Evolutionary conservation across 352 stramenopile genomes (phyloP), one percentile per base, ranked within the genome.

Genomic region (Pythium vanterpoolii): DNA sequence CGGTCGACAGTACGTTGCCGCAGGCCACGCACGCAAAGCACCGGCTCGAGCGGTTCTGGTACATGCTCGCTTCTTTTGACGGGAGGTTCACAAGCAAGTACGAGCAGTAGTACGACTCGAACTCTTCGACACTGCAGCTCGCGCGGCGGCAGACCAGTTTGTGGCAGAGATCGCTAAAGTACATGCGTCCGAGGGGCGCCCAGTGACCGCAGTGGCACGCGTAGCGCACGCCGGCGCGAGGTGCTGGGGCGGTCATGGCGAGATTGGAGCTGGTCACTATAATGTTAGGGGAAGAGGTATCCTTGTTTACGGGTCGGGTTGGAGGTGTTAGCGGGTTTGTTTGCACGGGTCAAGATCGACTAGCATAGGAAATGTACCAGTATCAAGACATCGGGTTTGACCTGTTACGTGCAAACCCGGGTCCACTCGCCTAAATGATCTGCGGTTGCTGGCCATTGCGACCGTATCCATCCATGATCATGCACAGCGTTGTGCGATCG

Each of bases 71-170:
- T 56, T 96, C 87, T 49, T 94, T 95, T 13, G 87, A 95, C 27
- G 87, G 81, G 71, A 96, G 62, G 64, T 96, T 96, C 39, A 93
- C 80, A 44, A 95, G 71, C 65, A 90, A 68, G 28, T 87, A 86
- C 28, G 81, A 72, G 65, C 87, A 96, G 71, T 95, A 96, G 69
- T 92, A 96, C 13, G 83, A 86, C 71, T 96, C 85, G 52, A 96
- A 94, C 69, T 96, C 87, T 54, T 95, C 76, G 23, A 93, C 64
- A 46, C 77, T 90, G 68, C 85, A 95, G 47, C 61, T 43, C 26
- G 85, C 76, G 30, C 69, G 64, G 19, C 83, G 82, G 23, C 85
- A 95, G 28, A 95, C 83, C 11, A 83, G 66, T 53, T 89, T 89
- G 19, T 88, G 71, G 42, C 81, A 89, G 26, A 79, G 73, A 38